Conservation (phyloP, 2,329 filamentous ascomycete genomes). For the Alternaria sp. region DNA sequence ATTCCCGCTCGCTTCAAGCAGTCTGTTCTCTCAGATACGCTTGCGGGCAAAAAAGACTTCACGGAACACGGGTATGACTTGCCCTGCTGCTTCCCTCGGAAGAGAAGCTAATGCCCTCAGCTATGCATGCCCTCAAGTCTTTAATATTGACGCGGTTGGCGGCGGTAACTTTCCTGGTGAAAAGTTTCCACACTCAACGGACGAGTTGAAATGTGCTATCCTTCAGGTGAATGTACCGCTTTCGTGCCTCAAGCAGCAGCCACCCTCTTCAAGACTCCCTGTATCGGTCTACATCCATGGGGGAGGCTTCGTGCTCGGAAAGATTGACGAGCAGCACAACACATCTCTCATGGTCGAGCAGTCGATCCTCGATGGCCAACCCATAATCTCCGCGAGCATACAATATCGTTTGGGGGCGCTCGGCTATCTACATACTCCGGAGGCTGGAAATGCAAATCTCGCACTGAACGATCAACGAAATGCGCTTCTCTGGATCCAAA, state of each 20-base stretch:
- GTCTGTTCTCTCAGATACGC: slow-evolving; percentile 14
- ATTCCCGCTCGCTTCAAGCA: slow-evolving; percentile 31
- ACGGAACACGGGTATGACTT: slow-evolving; percentile 25
- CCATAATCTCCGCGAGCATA: slow-evolving; percentile 22
- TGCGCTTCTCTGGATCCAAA: slow-evolving; percentile 46
- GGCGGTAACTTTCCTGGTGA: slow-evolving; percentile 23
- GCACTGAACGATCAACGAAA: slow-evolving; percentile 39
- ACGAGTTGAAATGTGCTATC: slow-evolving; percentile 27
- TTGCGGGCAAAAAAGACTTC: slow-evolving; percentile 13
- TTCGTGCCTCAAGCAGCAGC: slow-evolving; percentile 4
- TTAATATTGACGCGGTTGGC: slow-evolving; percentile 2
- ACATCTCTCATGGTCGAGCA: slow-evolving; percentile 31
- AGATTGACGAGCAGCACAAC: slow-evolving; percentile 32
- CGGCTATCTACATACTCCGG: slow-evolving; percentile 50
- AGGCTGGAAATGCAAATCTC: slow-evolving; percentile 35
- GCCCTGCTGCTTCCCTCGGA: background rate
- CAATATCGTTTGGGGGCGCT: slow-evolving; percentile 38
- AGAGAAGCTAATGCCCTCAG: slow-evolving; percentile 7
- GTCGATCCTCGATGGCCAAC: slow-evolving; percentile 23
- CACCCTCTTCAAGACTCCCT: slow-evolving; percentile 44
- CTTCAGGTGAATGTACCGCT: slow-evolving; percentile 34
- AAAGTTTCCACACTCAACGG: background rate
- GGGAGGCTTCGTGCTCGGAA: slow-evolving; percentile 55
- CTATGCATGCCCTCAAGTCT: slow-evolving; percentile 27
- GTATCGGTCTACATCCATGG: slow-evolving; percentile 61